A percentile compares a stretch with the other conserved stretches of the same genome.
Conservation (phyloP, 305 asterid species). For the Fraxinus platypoda region DNA sequence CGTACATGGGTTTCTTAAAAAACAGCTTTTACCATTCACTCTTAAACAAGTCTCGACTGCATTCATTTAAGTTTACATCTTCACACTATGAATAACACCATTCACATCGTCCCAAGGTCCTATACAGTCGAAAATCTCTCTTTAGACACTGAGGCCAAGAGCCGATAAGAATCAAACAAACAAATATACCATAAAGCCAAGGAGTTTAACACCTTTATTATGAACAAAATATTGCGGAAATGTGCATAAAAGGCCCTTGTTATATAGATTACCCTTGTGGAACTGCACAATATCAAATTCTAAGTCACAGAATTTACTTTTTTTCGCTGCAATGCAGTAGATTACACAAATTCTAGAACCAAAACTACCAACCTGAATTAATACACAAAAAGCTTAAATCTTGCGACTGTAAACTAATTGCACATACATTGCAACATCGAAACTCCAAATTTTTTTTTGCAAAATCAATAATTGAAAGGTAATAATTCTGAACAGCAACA, state of each 20-base stretch:
- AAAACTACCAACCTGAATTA: neutral
- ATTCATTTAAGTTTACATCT: no score
- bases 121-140: neutral
- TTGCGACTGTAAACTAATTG: neutral
- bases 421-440: neutral
- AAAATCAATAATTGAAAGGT: neutral
- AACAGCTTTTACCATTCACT: neutral
- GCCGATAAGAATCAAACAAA: neutral
- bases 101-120: no score
- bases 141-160: neutral
- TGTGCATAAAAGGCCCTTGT: neutral
- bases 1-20: neutral
- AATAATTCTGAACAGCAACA: neutral
- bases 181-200: neutral
- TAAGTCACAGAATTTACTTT: neutral
- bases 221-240: neutral
- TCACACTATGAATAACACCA: no score
- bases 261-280: neutral
- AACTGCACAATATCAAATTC: neutral
- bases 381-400: slow-evolving; percentile 4
- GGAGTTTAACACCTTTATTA: neutral
- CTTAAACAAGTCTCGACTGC: neutral
- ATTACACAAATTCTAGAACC: neutral
- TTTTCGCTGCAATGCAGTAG: neutral
- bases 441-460: neutral